These are phyloP conservation scores for Plasmodium reichenowi DNA, from an alignment of 169 alveolate species.

Conservation along the genomic window DNA sequence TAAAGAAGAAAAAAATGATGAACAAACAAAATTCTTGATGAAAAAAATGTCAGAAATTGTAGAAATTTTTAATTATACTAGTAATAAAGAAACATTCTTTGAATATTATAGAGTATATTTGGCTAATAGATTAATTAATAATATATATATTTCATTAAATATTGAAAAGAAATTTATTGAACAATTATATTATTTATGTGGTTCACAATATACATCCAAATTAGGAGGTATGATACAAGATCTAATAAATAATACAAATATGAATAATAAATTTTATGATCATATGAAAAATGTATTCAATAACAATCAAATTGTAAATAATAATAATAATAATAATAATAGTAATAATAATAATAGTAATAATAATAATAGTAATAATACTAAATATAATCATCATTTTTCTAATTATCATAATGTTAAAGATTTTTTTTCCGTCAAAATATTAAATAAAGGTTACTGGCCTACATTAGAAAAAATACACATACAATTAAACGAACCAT, in stretches of 20 bases:
- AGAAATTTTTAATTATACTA: slow-evolving; percentile 57
- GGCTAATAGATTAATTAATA: slow-evolving; percentile 69
- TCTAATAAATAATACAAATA: slow-evolving; percentile 73
- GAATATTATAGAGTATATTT: slow-evolving; percentile 67
- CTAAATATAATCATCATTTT: background rate
- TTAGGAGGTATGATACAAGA: slow-evolving; percentile 91
- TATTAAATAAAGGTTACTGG: slow-evolving; percentile 86
- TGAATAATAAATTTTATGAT: slow-evolving; percentile 76
- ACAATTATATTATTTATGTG: slow-evolving; percentile 85
- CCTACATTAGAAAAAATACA: slow-evolving; percentile 79
- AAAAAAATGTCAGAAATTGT: slow-evolving; percentile 68
- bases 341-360: slow-evolving; percentile 14
- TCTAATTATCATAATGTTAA: background rate
- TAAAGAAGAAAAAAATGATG: background rate
- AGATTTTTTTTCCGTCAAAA: slow-evolving; percentile 81
- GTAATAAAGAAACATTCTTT: slow-evolving; percentile 63
- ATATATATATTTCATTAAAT: slow-evolving; percentile 51
- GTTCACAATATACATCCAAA: slow-evolving; percentile 87
- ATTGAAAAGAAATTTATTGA: slow-evolving; percentile 84
- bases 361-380: slow-evolving; percentile 9
- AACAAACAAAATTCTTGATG: slow-evolving; percentile 7
- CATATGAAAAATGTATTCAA: background rate
- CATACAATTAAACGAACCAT: slow-evolving; percentile 74
- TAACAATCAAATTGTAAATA: slow-evolving; percentile 1
- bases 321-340: slow-evolving; percentile 23